Conservation (phyloP, 306 rosid genomes). For the Prunus fruticosa region DNA sequence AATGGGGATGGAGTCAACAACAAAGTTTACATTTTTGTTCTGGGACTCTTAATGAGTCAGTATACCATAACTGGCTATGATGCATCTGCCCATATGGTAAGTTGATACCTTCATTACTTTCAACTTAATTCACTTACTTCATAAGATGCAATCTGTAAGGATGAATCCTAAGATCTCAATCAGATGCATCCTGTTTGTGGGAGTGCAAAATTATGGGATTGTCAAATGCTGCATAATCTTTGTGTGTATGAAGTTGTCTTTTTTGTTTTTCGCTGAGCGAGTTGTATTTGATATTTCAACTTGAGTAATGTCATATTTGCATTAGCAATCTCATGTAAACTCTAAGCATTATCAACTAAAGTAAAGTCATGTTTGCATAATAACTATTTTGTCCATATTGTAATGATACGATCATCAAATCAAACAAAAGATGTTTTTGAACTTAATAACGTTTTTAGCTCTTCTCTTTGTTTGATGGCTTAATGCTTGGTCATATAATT, state of each 20-base stretch:
- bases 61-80: conserved; percentile 87
- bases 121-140: conserved; percentile 8
- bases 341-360: background rate
- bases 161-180: background rate
- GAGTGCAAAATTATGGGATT: background rate
- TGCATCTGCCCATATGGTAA: conserved; percentile 97
- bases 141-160: background rate
- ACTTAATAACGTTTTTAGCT: background rate
- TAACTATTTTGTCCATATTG: background rate
- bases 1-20: conserved; percentile 68
- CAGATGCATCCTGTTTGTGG: background rate
- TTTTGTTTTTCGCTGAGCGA: background rate
- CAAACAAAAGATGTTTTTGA: no score
- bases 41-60: conserved; percentile 94
- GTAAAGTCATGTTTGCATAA: background rate
- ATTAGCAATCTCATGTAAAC: no score
- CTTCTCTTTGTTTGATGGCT: background rate
- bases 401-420: background rate
- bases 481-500: conserved; percentile 22
- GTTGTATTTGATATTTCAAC: background rate
- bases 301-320: background rate
- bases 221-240: background rate
- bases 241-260: background rate
- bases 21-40: conserved; percentile 71
- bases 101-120: conserved; percentile 16